These are phyloP conservation scores for Pythium volutum DNA, from an alignment of 352 stramenopile species.

Conservation along the genomic window DNA sequence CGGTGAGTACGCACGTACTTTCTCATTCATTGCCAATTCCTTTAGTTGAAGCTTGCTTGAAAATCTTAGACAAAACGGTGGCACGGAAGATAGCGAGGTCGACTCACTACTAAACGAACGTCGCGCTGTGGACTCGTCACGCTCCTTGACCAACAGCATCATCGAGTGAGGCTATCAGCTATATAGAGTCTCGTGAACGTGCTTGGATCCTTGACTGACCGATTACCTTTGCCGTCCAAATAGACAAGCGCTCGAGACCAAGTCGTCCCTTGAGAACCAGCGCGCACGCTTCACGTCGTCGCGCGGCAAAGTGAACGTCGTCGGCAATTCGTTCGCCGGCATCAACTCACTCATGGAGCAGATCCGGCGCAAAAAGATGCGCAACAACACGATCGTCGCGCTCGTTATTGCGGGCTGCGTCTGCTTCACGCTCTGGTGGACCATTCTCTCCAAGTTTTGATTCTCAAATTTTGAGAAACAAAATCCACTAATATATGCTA, in stretches of 20 bases:
- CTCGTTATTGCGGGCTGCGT: conserved; percentile 95
- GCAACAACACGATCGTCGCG: conserved; percentile 96
- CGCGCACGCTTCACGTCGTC: conserved; percentile 85
- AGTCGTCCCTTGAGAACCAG: conserved; percentile 89
- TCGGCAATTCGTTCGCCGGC: conserved; percentile 90
- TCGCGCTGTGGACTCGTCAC: conserved; percentile 73
- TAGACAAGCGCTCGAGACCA: conserved; percentile 79
- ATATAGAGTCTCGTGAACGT: too few relatives aligned
- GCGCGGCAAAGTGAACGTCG: conserved; percentile 73
- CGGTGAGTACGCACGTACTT: conserved; percentile 32
- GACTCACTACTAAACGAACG: conserved; percentile 81
- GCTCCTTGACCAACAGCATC: conserved; percentile 77
- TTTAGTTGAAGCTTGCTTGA: not conserved
- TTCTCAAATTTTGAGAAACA: conserved; percentile 12
- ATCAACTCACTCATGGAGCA: conserved; percentile 96
- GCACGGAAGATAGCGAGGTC: conserved; percentile 65
- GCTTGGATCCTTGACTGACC: conserved; percentile 3
- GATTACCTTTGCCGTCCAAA: conserved; percentile 29
- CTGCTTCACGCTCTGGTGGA: conserved; percentile 97
- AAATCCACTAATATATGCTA: conserved; percentile 12
- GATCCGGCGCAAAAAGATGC: conserved; percentile 95
- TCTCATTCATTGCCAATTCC: not conserved
- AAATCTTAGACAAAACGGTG: conserved; percentile 39
- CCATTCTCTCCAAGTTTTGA: conserved; percentile 72
- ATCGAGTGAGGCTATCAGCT: conserved; percentile 83